Evolutionary conservation across 1,139 yeast species (phyloP).

Genomic region (Candida pseudocylindracea): DNA sequence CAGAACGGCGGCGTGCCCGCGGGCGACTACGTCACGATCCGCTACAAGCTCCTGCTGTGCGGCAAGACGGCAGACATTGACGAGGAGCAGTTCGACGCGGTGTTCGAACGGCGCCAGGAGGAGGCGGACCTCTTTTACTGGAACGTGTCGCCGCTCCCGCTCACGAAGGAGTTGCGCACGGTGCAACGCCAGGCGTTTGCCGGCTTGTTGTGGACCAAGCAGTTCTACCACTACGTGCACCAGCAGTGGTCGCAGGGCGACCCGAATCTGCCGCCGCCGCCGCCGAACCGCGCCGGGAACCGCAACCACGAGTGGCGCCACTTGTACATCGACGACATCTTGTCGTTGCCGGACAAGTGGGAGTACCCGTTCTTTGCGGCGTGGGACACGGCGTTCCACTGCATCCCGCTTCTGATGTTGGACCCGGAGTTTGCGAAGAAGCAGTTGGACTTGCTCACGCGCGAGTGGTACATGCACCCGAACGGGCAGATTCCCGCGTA

Average conservation of each 20-base stretch:
- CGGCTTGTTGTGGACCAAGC: constrained; percentile 88
- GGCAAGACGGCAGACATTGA: constrained; percentile 25
- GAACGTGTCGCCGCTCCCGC: constrained; percentile 73
- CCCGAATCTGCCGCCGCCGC: constrained; percentile 34
- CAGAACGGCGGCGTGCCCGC: constrained; percentile 62
- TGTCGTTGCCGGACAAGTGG: constrained; percentile 91
- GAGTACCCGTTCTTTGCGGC: constrained; percentile 95
- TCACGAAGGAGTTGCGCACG: constrained; percentile 60
- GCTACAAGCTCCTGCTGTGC: constrained; percentile 43
- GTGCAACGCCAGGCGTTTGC: constrained; percentile 92
- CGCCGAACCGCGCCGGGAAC: constrained; percentile 5
- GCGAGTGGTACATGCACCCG: constrained; percentile 98
- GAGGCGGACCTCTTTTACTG: constrained; percentile 93
- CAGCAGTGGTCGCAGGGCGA: constrained; percentile 84
- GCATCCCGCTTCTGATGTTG: constrained; percentile 84
- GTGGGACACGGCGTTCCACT: constrained; percentile 96
- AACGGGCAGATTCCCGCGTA: constrained; percentile 97
- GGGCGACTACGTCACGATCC: constrained; percentile 72
- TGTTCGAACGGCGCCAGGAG: constrained; percentile 55
- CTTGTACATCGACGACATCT: constrained; percentile 69
- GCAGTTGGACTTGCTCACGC: constrained; percentile 66
- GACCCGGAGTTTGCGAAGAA: constrained; percentile 89
- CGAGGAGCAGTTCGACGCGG: constrained; percentile 54
- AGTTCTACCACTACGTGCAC: constrained; percentile 75
- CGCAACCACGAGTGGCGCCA: constrained; percentile 55